A percentile compares a stretch with the other conserved stretches of the same genome.
phyloP scores from a whole-genome alignment of 2,329 filamentous ascomycete species.

The Paecilomyces formosus region DNA sequence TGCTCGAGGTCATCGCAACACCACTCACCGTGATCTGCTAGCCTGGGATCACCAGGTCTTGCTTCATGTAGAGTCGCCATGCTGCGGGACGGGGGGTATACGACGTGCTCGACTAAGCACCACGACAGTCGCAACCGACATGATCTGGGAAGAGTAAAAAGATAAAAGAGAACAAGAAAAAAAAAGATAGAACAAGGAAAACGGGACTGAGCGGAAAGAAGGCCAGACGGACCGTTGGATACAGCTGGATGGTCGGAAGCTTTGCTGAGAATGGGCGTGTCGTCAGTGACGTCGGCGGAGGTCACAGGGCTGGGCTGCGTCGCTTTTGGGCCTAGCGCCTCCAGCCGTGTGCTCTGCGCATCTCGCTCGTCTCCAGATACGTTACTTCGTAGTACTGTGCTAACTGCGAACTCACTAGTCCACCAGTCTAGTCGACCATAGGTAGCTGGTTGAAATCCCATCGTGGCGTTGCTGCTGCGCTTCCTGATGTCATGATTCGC shows the following conservation, averaged over 20 bases:
- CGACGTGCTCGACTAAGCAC: constrained; percentile 4
- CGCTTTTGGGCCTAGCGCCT: not conserved
- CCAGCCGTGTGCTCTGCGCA: too few relatives aligned
- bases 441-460: not conserved
- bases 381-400: too few relatives aligned
- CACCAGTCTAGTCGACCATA: too few relatives aligned
- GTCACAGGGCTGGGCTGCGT: not conserved
- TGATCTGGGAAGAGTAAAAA: constrained; percentile 1
- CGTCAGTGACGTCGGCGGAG: not conserved
- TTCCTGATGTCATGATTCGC: not conserved
- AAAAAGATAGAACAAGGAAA: constrained; percentile 3
- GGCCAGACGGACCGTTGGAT: not conserved
- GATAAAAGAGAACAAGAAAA: constrained; percentile 2
- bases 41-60: constrained; percentile 17
- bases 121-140: not conserved
- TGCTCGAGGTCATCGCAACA: not conserved
- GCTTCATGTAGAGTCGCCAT: constrained; percentile 21
- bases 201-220: not conserved
- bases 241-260: not conserved
- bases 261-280: constrained; percentile 1
- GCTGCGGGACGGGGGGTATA: constrained; percentile 5
- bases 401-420: not conserved
- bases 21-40: constrained; percentile 26
- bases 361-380: not conserved
- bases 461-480: not conserved